phyloP scores from a whole-genome alignment of 441 rosid species.

The Pelargonium cotyledonis region DNA sequence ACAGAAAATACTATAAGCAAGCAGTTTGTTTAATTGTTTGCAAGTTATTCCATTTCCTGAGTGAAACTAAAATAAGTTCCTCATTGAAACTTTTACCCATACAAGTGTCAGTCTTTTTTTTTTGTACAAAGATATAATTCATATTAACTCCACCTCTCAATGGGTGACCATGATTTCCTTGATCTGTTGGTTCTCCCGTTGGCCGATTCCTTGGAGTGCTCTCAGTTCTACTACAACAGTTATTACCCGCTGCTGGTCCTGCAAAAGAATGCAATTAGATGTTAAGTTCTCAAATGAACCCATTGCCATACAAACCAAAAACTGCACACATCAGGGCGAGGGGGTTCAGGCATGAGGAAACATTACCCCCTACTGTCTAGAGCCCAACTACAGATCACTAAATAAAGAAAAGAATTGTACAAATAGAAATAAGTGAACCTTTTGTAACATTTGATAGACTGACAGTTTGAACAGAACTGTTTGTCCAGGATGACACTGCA shows the following conservation, averaged over 20 bases:
- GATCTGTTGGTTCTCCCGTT: constrained; percentile 43
- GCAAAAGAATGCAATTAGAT: constrained; percentile 21
- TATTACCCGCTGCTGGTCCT: constrained; percentile 44
- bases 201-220: constrained; percentile 47
- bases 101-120: background rate
- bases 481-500: constrained; percentile 50
- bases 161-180: constrained; percentile 46
- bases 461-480: constrained; percentile 40
- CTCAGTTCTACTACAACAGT: constrained; percentile 64
- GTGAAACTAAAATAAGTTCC: too few relatives aligned
- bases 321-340: too few relatives aligned
- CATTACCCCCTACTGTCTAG: too few relatives aligned
- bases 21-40: too few relatives aligned
- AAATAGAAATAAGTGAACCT: constrained; percentile 33
- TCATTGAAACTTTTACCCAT: background rate
- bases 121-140: constrained; percentile 1
- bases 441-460: constrained; percentile 42
- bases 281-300: constrained; percentile 21
- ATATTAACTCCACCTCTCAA: constrained; percentile 47
- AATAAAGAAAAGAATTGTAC: too few relatives aligned
- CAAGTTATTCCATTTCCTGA: background rate
- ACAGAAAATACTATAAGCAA: too few relatives aligned
- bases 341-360: too few relatives aligned
- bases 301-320: constrained; percentile 6
- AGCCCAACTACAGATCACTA: too few relatives aligned